These are phyloP conservation scores for Monosporascus sp. DNA, from an alignment of 2,329 filamentous ascomycete species.

Conservation along the genomic window DNA sequence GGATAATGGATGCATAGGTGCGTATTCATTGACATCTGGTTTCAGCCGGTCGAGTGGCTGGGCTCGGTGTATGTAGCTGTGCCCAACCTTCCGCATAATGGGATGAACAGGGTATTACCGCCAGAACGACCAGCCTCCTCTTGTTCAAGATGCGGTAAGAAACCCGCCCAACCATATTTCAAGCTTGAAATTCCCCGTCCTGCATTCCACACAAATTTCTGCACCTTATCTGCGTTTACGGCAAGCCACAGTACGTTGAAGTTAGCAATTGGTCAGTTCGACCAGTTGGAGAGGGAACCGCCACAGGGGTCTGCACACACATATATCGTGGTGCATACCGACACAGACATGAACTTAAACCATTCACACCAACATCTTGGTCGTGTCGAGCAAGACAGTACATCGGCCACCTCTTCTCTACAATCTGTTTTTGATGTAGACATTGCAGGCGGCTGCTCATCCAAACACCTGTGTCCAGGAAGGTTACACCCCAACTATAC, in stretches of 20 bases:
- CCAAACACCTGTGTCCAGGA: background rate
- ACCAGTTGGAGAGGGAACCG: constrained; percentile 1
- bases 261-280: constrained; percentile 12
- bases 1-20: too few species aligned
- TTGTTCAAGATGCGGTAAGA: constrained; percentile 6
- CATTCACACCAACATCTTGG: background rate
- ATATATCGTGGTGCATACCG: background rate
- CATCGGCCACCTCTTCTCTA: background rate
- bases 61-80: constrained; percentile 1
- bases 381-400: background rate
- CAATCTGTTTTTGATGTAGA: background rate
- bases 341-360: background rate
- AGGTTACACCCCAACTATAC: constrained; percentile 13
- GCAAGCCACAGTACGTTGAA: constrained; percentile 6
- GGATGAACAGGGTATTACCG: background rate
- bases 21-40: too few species aligned
- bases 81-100: constrained; percentile 10
- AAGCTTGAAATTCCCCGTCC: constrained; percentile 4
- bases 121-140: constrained; percentile 12
- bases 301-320: constrained; percentile 1
- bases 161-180: constrained; percentile 16
- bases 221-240: constrained; percentile 5
- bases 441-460: constrained; percentile 1
- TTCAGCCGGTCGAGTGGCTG: too few species aligned
- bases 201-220: constrained; percentile 5